These are phyloP conservation scores for Lasiosphaeris hirsuta DNA, from an alignment of 495 filamentous ascomycete genomes.

Conservation along the genomic window DNA sequence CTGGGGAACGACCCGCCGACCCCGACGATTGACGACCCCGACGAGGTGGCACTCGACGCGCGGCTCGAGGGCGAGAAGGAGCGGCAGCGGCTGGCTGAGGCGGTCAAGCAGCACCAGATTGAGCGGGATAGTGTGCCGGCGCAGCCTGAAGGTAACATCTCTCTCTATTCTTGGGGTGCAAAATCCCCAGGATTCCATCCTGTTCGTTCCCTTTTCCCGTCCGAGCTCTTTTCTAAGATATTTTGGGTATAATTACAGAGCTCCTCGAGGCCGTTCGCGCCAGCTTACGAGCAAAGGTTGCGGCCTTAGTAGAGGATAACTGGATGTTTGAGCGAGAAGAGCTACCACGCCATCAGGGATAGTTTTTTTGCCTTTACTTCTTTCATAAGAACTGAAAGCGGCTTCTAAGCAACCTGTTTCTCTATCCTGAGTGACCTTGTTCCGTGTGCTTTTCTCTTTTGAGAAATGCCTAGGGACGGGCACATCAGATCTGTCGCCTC, in stretches of 20 bases:
- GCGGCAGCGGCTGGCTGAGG: constrained; percentile 48
- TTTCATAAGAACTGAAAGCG: too few relatives aligned
- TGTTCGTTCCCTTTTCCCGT: neutral
- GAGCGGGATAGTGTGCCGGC: constrained; percentile 60
- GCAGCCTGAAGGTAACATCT: constrained; percentile 60
- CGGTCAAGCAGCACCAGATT: constrained; percentile 54
- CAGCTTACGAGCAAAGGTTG: constrained; percentile 68
- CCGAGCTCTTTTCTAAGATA: constrained; percentile 21
- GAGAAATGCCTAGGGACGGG: too few relatives aligned
- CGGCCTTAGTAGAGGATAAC: constrained; percentile 73
- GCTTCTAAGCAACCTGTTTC: too few relatives aligned
- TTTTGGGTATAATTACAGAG: constrained; percentile 45
- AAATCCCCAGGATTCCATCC: too few relatives aligned
- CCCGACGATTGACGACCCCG: constrained; percentile 51
- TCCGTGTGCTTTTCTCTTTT: too few relatives aligned
- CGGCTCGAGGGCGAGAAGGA: constrained; percentile 47
- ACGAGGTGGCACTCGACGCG: constrained; percentile 46
- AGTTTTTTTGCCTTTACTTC: too few relatives aligned
- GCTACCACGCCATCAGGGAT: constrained; percentile 33
- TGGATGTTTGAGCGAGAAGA: constrained; percentile 88
- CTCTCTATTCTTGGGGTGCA: neutral
- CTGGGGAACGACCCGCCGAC: constrained; percentile 60
- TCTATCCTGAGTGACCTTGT: too few relatives aligned
- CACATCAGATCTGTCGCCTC: neutral
- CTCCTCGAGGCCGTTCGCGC: constrained; percentile 67